Evolutionary conservation across 2,329 filamentous ascomycete species (phyloP), one percentile per base, ranked within the genome.

Genomic region (Talaromyces sp.): DNA sequence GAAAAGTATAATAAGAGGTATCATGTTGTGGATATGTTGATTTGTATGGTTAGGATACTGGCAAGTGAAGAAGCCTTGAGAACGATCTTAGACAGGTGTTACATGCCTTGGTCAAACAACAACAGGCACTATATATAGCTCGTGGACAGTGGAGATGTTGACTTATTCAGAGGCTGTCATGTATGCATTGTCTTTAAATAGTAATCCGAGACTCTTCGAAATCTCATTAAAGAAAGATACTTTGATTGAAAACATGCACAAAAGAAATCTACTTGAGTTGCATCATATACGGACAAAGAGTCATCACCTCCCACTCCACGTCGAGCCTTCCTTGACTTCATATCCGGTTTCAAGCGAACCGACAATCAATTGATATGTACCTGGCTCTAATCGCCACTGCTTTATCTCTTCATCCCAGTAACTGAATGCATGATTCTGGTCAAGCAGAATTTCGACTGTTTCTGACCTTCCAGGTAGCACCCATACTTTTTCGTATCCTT

Each of bases 391-490:
- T 28, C 72, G 70, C 77, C 77, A 79, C 64, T 68, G 72, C n/a
- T 69, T 71, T 62, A 75, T 71, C 39, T 71, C 73, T 67, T 79
- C 77, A 60, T 75, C 73, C 77, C 78, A 80, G 68, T 77, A 77
- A 58, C 75, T 77, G 5, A 72, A 76, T 9, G 76, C 76, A 31
- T 76, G 70, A 35, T 69, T 64, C n/a, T 40, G 5, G 60, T 77
- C 74, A 11, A 79, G 39, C 23, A 52, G 61, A 2, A 78, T 69
- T 14, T 60, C 25, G 7, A 65, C 63, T 14, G 16, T 50, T 21
- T 63, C 37, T 4, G 37, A 35, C 31, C 55, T 61, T 8, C 57
- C 57, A 16, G 61, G 61, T n/a, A 58, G 39, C 5, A 63, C 11
- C 56, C 56, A 63, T 31, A 61, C 37, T 35, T 65, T 65, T 3